phyloP scores from a whole-genome alignment of 2,329 filamentous ascomycete genomes.

The Rutstroemia sp. region DNA sequence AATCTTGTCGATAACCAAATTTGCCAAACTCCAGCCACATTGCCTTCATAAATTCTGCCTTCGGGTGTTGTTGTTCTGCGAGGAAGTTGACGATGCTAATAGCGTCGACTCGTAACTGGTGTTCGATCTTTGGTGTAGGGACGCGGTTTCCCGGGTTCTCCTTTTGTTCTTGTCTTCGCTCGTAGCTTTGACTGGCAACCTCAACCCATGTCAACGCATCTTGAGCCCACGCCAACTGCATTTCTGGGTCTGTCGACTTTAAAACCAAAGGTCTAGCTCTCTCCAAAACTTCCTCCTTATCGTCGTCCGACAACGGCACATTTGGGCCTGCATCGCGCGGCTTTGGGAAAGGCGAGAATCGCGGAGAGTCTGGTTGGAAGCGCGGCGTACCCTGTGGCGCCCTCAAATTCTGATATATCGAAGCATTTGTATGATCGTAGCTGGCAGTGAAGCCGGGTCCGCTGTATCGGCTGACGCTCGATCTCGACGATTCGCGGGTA shows the following conservation, averaged over 20 bases:
- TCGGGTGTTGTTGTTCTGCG: slow-evolving; percentile 84
- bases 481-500: slow-evolving; percentile 10
- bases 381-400: slow-evolving; percentile 12
- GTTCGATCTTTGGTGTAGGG: slow-evolving; percentile 78
- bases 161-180: slow-evolving; percentile 29
- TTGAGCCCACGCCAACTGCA: slow-evolving; percentile 95
- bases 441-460: slow-evolving; percentile 24
- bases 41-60: slow-evolving; percentile 86
- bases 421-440: slow-evolving; percentile 29
- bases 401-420: slow-evolving; percentile 28
- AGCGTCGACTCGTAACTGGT: slow-evolving; percentile 80
- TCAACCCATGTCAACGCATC: slow-evolving; percentile 88
- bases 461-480: slow-evolving; percentile 10
- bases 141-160: slow-evolving; percentile 48
- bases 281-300: slow-evolving; percentile 85
- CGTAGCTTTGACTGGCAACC: slow-evolving; percentile 67
- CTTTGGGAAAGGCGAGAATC: slow-evolving; percentile 88
- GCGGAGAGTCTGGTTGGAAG: slow-evolving; percentile 43
- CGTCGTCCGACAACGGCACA: slow-evolving; percentile 87
- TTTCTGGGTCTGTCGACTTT: slow-evolving; percentile 88
- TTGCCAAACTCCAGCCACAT: slow-evolving; percentile 99
- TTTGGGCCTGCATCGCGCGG: slow-evolving; percentile 72
- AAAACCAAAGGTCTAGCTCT: slow-evolving; percentile 76
- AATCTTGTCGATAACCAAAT: slow-evolving; percentile 83
- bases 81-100: slow-evolving; percentile 88